These are phyloP conservation scores for Collybiopsis confluens DNA, from an alignment of 768 basidiomycete species.

Conservation along the genomic window DNA sequence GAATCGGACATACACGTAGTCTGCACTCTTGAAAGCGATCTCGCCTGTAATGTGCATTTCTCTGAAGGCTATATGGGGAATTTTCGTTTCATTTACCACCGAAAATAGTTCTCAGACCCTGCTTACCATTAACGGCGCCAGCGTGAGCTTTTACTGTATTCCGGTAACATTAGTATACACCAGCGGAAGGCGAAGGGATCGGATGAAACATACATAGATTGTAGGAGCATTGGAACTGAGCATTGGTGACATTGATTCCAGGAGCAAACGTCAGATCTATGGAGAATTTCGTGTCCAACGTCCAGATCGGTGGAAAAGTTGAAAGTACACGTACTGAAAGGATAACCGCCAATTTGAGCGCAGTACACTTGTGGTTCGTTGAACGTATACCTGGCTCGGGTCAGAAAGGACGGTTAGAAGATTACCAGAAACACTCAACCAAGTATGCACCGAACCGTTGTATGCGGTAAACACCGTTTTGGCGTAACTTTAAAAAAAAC, in stretches of 20 bases:
- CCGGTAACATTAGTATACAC: neutral
- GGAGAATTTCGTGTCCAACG: no score
- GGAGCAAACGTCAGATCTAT: slow-evolving; percentile 36
- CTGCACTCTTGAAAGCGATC: slow-evolving; percentile 52
- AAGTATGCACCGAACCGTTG: slow-evolving; percentile 45
- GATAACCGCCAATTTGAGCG: slow-evolving; percentile 30
- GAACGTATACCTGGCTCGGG: slow-evolving; percentile 38
- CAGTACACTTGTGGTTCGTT: slow-evolving; percentile 47
- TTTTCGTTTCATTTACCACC: neutral
- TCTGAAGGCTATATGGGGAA: slow-evolving; percentile 31
- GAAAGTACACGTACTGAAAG: slow-evolving; percentile 31
- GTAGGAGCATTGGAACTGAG: slow-evolving; percentile 39
- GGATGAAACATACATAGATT: slow-evolving; percentile 31
- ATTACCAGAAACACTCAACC: slow-evolving; percentile 19
- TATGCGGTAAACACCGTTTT: slow-evolving; percentile 45
- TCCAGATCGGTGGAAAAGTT: neutral
- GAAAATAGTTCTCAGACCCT: no score
- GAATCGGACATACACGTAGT: slow-evolving; percentile 33
- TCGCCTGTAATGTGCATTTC: slow-evolving; percentile 46
- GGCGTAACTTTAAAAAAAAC: slow-evolving; percentile 35
- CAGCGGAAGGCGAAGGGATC: neutral
- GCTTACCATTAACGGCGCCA: slow-evolving; percentile 43
- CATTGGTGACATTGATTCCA: slow-evolving; percentile 38
- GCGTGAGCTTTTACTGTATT: slow-evolving; percentile 42
- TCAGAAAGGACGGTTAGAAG: neutral